These are phyloP conservation scores for Cytospora paraplurivora DNA, from an alignment of 2,329 filamentous ascomycete genomes.

Conservation along the genomic window DNA sequence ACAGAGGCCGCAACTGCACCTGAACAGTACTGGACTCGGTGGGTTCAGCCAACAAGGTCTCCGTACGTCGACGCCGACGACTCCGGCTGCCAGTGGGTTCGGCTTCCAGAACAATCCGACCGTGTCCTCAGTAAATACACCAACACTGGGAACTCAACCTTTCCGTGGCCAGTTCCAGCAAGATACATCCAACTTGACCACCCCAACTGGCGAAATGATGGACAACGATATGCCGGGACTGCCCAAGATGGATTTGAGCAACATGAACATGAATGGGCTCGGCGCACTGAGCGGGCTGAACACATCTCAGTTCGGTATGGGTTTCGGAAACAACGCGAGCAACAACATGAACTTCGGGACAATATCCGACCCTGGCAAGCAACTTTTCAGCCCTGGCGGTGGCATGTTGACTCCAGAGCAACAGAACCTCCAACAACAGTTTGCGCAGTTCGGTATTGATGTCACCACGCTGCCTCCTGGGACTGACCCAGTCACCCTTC, in stretches of 20 bases:
- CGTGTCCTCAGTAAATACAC: conserved; percentile 95
- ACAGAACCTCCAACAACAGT: conserved; percentile 66
- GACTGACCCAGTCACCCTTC: conserved; percentile 65
- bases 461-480: conserved; percentile 75
- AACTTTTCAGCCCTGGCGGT: conserved; percentile 83
- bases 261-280: conserved; percentile 52
- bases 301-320: conserved; percentile 50
- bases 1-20: conserved; percentile 72
- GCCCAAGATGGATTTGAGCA: conserved; percentile 59
- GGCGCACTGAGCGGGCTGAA: conserved; percentile 43
- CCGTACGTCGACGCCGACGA: conserved; percentile 82
- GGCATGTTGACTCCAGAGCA: conserved; percentile 65
- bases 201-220: conserved; percentile 68
- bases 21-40: conserved; percentile 71
- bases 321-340: conserved; percentile 51
- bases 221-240: conserved; percentile 72
- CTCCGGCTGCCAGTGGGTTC: conserved; percentile 75
- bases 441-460: conserved; percentile 73
- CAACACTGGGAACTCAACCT: conserved; percentile 80
- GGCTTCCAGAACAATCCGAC: conserved; percentile 90
- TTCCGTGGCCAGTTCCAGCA: conserved; percentile 56
- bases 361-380: conserved; percentile 94
- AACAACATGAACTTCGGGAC: conserved; percentile 53
- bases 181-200: conserved; percentile 35
- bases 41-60: conserved; percentile 69